These are phyloP conservation scores for Heliocybe sulcata DNA, from an alignment of 1,284 basidiomycete species.

Conservation along the genomic window DNA sequence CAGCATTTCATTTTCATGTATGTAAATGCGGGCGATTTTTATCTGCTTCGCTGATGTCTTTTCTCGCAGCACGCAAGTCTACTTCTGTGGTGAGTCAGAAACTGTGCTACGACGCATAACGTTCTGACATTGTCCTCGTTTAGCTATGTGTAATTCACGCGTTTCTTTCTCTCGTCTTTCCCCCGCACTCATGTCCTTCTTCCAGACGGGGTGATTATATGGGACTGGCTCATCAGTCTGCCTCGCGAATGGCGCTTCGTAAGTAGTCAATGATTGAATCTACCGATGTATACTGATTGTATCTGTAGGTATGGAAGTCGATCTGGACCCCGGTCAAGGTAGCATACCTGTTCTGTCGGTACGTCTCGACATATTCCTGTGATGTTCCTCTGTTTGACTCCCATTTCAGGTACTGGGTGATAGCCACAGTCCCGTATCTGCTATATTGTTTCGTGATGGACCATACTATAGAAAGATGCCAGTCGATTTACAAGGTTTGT, in stretches of 20 bases:
- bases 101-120: slow-evolving; percentile 12
- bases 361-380: slow-evolving; percentile 18
- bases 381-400: slow-evolving; percentile 1
- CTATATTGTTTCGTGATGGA: slow-evolving; percentile 65
- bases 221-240: slow-evolving; percentile 76
- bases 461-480: slow-evolving; percentile 52
- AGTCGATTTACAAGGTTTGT: slow-evolving; percentile 59
- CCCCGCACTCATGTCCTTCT: slow-evolving; percentile 5
- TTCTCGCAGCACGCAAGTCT: slow-evolving; percentile 54
- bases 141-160: slow-evolving; percentile 66
- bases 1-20: slow-evolving; percentile 46
- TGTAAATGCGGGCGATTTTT: slow-evolving; percentile 27
- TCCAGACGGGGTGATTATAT: slow-evolving; percentile 68
- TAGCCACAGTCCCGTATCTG: slow-evolving; percentile 66
- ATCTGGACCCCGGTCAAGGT: slow-evolving; percentile 75
- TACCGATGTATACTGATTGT: background rate
- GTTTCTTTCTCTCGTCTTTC: slow-evolving; percentile 14
- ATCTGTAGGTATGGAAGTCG: slow-evolving; percentile 64
- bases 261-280: slow-evolving; percentile 18
- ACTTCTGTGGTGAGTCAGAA: slow-evolving; percentile 64
- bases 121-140: slow-evolving; percentile 11
- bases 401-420: slow-evolving; percentile 59
- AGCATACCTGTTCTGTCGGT: slow-evolving; percentile 77
- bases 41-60: slow-evolving; percentile 4
- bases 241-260: slow-evolving; percentile 71